Percentiles rank a stretch among this genome's conserved stretches.
Conservation (phyloP, 139 green algal genomes). For the Parachlorella kessleri region DNA sequence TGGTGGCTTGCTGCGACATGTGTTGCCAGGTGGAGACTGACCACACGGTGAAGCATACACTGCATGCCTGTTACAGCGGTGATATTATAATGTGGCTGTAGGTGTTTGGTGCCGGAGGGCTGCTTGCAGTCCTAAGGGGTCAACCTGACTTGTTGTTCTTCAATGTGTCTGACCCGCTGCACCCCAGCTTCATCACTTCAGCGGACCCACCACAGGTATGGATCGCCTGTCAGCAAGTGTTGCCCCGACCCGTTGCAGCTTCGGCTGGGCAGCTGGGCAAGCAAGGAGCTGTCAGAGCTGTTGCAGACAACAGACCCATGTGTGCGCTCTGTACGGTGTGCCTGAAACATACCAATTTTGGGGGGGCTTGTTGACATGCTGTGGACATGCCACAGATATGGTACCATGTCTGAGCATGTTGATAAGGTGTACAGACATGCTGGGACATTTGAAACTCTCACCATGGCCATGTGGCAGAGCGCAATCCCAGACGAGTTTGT, state of each 20-base stretch:
- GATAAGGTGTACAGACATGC: too few species aligned
- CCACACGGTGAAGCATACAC: not conserved
- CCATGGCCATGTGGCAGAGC: not conserved
- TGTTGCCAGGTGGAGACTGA: not conserved
- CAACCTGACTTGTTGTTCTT: conserved; percentile 10
- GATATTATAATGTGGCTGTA: not conserved
- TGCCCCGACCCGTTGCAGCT: too few species aligned
- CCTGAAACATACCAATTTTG: not conserved
- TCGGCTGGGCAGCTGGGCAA: too few species aligned
- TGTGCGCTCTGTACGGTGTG: too few species aligned
- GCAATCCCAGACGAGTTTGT: conserved; percentile 8
- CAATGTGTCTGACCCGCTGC: not conserved
- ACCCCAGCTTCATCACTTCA: not conserved
- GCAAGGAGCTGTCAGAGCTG: not conserved
- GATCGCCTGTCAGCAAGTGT: not conserved
- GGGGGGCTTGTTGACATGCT: too few species aligned
- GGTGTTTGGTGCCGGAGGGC: not conserved
- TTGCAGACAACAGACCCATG: not conserved
- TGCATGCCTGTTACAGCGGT: too few species aligned
- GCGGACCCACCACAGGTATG: conserved; percentile 4
- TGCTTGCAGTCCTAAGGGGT: conserved; percentile 1
- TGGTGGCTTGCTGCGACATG: not conserved
- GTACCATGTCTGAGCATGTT: too few species aligned
- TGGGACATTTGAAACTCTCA: too few species aligned
- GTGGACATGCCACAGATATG: too few species aligned